Base-by-base conservation (phyloP, 1,284 basidiomycete genomes). In the Irpex sp. region DNA sequence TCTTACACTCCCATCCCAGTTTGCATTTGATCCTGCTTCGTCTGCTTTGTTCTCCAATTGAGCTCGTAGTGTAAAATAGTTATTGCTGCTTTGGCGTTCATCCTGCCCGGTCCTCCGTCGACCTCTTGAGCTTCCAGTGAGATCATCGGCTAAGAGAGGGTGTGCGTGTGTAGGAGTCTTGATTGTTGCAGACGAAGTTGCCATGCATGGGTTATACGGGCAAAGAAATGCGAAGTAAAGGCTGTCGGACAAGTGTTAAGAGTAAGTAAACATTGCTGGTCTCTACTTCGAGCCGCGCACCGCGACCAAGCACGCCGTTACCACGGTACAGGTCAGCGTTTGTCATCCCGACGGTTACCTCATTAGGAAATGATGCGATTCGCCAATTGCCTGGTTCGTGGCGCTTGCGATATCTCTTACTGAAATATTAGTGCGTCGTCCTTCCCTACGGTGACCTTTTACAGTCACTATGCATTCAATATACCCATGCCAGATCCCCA, bases 1-100 rank as follows among this genome's bases (percentile, higher is more conserved):
- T 21, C 86, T 79, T 35, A 87, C 82, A 68, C 84, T 88, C 1
- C 86, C 86, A 70, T 88, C 84, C 85, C 85, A 86, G 68, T 79
- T 84, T 5, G 74, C 74, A 54, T 61, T 66, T 15, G 68, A 64
- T 33, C 70, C 60, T 7, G 63, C 62, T n/a, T 71, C 57, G 49
- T 75, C 68, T 2, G 72, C 72, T 17, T 80, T 76, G 58, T 72
- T 76, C 61, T 88, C 86, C 1, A 84, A 74, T 66, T 87, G 83
- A 19, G 83, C 79, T 73, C 85, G 88, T 61, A 85, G 75, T 3
- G 83, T 76, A 67, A 88, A 87, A 67, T 89, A 89, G 68, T 80
- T 86, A 76, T 71, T 17, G 73, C 75, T 31, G 68, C 70, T 8
- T 71, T 60, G 50, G 71, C 69, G 46, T 75, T 73, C 51, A 71